Percentiles rank a stretch among this genome's conserved stretches.
phyloP scores from a whole-genome alignment of 768 basidiomycete species.

The Filobasidium wieringae region DNA sequence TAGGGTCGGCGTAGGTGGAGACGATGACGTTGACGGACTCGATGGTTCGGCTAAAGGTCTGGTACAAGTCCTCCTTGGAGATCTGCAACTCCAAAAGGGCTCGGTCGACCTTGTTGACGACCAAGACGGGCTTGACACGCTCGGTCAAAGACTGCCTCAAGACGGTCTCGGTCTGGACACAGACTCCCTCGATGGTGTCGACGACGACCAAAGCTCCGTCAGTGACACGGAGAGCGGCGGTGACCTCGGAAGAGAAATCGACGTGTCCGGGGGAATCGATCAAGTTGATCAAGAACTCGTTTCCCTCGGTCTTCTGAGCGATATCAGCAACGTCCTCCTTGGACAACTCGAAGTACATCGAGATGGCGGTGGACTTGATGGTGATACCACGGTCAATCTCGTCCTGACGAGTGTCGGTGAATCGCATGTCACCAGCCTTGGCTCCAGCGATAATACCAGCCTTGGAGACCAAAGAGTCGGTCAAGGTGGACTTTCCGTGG shows the following conservation, averaged over 20 bases:
- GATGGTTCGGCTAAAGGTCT: conserved; percentile 93
- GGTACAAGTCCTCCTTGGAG: conserved; percentile 89
- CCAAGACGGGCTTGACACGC: conserved; percentile 97
- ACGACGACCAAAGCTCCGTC: conserved; percentile 98
- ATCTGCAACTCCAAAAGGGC: conserved; percentile 97
- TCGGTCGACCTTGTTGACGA: conserved; percentile 99
- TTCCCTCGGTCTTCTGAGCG: conserved; percentile 86
- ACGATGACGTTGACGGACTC: conserved; percentile 98
- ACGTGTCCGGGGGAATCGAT: conserved; percentile 99
- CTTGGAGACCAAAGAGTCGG: conserved; percentile 92
- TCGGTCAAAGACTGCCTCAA: conserved; percentile 92
- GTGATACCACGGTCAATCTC: conserved; percentile 99
- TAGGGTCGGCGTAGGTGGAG: conserved; percentile 87
- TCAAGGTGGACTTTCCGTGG: conserved; percentile 99
- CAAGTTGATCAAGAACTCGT: conserved; percentile 98
- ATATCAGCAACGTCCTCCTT: conserved; percentile 77
- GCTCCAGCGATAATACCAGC: conserved; percentile 94
- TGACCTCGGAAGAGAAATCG: conserved; percentile 99
- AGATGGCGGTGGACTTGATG: conserved; percentile 98
- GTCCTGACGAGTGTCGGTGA: conserved; percentile 92
- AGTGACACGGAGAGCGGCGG: conserved; percentile 97
- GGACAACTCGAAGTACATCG: conserved; percentile 94
- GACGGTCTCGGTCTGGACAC: conserved; percentile 99
- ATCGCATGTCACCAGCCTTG: conserved; percentile 93
- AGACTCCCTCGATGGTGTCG: conserved; percentile 98